Base-by-base conservation (phyloP, 306 rosid genomes). In the Corylus heterophylla region DNA sequence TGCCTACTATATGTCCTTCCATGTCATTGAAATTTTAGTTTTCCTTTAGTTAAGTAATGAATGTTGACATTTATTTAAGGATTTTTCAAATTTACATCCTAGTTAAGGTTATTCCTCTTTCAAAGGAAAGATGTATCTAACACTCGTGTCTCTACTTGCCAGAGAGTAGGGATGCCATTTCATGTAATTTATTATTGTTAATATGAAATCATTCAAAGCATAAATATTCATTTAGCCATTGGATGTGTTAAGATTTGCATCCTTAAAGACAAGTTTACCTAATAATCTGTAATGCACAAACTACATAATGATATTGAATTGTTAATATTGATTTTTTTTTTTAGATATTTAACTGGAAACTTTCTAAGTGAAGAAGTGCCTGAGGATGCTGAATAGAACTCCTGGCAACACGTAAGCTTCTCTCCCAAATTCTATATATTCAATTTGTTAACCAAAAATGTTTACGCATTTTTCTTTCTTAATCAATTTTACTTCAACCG, bases 271-370 rank as follows among this genome's bases (percentile, higher is more conserved):
- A 18, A 4, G 7, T 18, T 56, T 56, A 56, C 63, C 11, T 8
- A 4, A 2, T 56, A 12, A 56, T 8, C 4, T 56, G 12, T n/a
- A n/a, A n/a, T 56, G 29, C 13, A 56, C 63, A 56, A 56, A 20
- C 31, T 56, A 9, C 63, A 2, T 16, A 17, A 7, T 7, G 20
- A 18, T 4, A n/a, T 3, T 55, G 4, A 55, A 18, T 55, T 18
- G 61, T 18, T 55, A 6, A 58, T 58, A 22, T 22, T 58, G 61
- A 18, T 22, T 22, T 22, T 22, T 22, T 31, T 59, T 11, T 87
- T 86, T 75, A 94, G 97, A 89, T 92, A 86, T 84, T 78, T 94
- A 81, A 91, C 90, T 9, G 81, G 84, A 88, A 94, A 92, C 78
- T 87, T 88, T 61, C 82, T 94, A 51, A 89, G 80, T 12, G 95